A percentile compares a stretch with the other conserved stretches of the same genome.
phyloP scores from a whole-genome alignment of 2,329 filamentous ascomycete species.

The Decorospora gaudefroyi region DNA sequence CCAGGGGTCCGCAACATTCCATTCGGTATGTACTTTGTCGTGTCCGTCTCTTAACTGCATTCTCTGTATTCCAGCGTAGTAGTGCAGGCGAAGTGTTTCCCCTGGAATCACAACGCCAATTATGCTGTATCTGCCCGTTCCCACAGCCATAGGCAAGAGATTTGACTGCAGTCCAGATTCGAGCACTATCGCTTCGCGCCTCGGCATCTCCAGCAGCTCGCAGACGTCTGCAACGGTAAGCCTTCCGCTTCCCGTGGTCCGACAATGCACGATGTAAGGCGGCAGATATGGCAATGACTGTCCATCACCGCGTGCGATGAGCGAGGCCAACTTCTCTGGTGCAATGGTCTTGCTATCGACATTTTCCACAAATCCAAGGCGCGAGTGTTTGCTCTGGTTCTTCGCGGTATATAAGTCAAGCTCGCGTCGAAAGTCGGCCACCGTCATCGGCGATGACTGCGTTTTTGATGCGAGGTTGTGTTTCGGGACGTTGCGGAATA shows the following conservation, averaged over 20 bases:
- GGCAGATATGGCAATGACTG: slow-evolving; percentile 29
- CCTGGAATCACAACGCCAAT: slow-evolving; percentile 66
- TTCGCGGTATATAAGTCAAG: slow-evolving; percentile 17
- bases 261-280: slow-evolving; percentile 38
- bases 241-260: slow-evolving; percentile 42
- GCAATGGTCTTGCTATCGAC: slow-evolving; percentile 23
- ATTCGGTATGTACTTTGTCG: slow-evolving; percentile 34
- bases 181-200: slow-evolving; percentile 50
- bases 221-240: slow-evolving; percentile 47
- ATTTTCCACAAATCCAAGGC: slow-evolving; percentile 7
- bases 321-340: slow-evolving; percentile 29
- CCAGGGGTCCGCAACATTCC: slow-evolving; percentile 45
- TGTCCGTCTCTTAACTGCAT: slow-evolving; percentile 40
- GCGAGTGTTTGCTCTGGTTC: slow-evolving; percentile 12
- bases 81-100: slow-evolving; percentile 52
- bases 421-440: slow-evolving; percentile 26
- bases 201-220: slow-evolving; percentile 41
- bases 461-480: slow-evolving; percentile 13
- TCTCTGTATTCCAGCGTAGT: slow-evolving; percentile 32
- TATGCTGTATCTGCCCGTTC: slow-evolving; percentile 71
- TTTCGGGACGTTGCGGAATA: slow-evolving; percentile 17
- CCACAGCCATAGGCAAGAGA: slow-evolving; percentile 49
- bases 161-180: slow-evolving; percentile 54
- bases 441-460: slow-evolving; percentile 25
- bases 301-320: slow-evolving; percentile 37